Evolutionary conservation across 169 alveolate species (phyloP).

Genomic region (Cryptosporidium xiaoi): DNA sequence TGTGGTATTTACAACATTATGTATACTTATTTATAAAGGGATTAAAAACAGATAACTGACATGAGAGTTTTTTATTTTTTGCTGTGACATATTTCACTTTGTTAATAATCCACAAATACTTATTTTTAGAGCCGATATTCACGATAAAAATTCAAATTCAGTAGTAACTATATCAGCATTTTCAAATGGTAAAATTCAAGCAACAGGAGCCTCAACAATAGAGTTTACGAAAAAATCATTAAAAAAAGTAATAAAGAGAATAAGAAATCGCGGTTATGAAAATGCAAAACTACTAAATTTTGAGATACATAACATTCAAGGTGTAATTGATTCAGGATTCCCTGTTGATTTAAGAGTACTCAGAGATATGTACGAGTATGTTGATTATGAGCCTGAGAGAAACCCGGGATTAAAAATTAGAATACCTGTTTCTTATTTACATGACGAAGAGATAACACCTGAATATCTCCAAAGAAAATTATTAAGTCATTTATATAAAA

Average conservation of each 20-base stretch:
- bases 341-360: constrained; percentile 65
- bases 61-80: not conserved
- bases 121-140: constrained; percentile 40
- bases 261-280: constrained; percentile 14
- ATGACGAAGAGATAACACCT: constrained; percentile 38
- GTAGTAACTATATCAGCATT: constrained; percentile 57
- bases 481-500: constrained; percentile 30
- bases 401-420: constrained; percentile 69
- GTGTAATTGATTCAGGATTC: constrained; percentile 67
- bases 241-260: constrained; percentile 28
- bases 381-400: constrained; percentile 73
- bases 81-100: not conserved
- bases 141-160: constrained; percentile 21
- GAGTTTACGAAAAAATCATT: constrained; percentile 38
- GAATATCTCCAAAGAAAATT: constrained; percentile 42
- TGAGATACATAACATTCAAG: constrained; percentile 68
- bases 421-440: constrained; percentile 35
- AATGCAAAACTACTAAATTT: constrained; percentile 50
- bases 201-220: constrained; percentile 64
- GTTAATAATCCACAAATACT: not conserved
- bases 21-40: too few species aligned
- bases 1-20: too few species aligned
- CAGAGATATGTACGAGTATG: constrained; percentile 30
- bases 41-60: too few species aligned
- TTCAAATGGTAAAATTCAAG: constrained; percentile 71